phyloP scores from a whole-genome alignment of 1,139 yeast species.

The Arxiozyma telluris region DNA sequence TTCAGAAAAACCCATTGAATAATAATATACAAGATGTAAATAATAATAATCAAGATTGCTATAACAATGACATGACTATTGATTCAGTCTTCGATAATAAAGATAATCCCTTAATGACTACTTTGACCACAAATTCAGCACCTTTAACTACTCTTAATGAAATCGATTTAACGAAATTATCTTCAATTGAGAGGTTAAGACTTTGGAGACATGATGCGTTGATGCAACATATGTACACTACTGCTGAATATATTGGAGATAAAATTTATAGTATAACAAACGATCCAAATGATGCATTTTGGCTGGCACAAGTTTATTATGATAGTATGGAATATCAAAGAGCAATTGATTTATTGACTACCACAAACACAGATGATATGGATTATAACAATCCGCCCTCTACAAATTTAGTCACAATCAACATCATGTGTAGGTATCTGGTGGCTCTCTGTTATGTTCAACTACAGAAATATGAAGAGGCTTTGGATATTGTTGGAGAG shows the following conservation, averaged over 20 bases:
- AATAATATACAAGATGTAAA: neutral
- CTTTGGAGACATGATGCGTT: conserved; percentile 92
- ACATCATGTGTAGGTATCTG: conserved; percentile 71
- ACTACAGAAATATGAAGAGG: conserved; percentile 79
- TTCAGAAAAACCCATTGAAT: conserved; percentile 14
- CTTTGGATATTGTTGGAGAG: conserved; percentile 79
- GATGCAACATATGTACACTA: conserved; percentile 82
- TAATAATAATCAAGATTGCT: conserved; percentile 1
- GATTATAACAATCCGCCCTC: neutral
- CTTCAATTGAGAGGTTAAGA: conserved; percentile 80
- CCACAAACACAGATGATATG: conserved; percentile 20
- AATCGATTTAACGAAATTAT: conserved; percentile 37
- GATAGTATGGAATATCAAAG: conserved; percentile 62
- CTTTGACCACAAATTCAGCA: conserved; percentile 11
- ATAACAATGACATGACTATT: neutral
- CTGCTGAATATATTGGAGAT: conserved; percentile 91
- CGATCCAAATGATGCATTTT: conserved; percentile 90
- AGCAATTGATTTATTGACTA: conserved; percentile 55
- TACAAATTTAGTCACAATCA: conserved; percentile 32
- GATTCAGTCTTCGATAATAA: conserved; percentile 7
- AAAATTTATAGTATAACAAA: conserved; percentile 65
- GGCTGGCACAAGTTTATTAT: conserved; percentile 89
- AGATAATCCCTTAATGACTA: conserved; percentile 30
- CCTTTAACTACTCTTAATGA: conserved; percentile 15
- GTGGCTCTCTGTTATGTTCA: conserved; percentile 70